Conservation (phyloP, 345 rosid species). For the Noccaea caerulescens region DNA sequence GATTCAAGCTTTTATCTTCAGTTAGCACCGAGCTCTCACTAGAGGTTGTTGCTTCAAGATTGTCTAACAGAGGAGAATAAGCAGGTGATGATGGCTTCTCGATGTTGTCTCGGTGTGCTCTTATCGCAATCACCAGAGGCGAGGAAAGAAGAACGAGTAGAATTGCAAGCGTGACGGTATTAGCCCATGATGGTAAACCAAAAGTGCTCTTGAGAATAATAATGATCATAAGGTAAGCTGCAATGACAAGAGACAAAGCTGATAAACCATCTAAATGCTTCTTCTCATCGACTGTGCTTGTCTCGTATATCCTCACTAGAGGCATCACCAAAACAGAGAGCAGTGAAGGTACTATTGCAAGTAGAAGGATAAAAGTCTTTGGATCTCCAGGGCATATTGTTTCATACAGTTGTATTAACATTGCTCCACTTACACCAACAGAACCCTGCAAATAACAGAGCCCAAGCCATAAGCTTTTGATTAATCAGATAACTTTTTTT, state of each 20-base stretch:
- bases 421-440: slow-evolving; percentile 88
- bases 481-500: no score
- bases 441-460: slow-evolving; percentile 56
- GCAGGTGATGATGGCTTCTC: slow-evolving; percentile 8
- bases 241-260: slow-evolving; percentile 55
- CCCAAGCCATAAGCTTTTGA: not conserved
- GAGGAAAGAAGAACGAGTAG: slow-evolving; percentile 59
- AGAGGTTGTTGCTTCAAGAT: slow-evolving; percentile 30
- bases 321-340: slow-evolving; percentile 64
- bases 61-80: slow-evolving; percentile 31
- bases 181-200: slow-evolving; percentile 56
- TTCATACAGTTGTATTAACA: slow-evolving; percentile 66
- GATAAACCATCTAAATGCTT: slow-evolving; percentile 76
- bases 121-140: slow-evolving; percentile 57
- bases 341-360: slow-evolving; percentile 65
- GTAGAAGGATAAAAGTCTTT: slow-evolving; percentile 63
- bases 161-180: slow-evolving; percentile 44
- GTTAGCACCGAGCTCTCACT: slow-evolving; percentile 2
- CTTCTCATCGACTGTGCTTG: slow-evolving; percentile 57
- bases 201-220: slow-evolving; percentile 57
- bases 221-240: slow-evolving; percentile 66
- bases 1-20: slow-evolving; percentile 51
- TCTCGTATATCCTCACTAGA: slow-evolving; percentile 59
- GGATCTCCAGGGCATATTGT: slow-evolving; percentile 62
- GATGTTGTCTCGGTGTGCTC: slow-evolving; percentile 50